These are phyloP conservation scores for Penicillium palitans DNA, from an alignment of 2,329 filamentous ascomycete genomes.

Conservation along the genomic window DNA sequence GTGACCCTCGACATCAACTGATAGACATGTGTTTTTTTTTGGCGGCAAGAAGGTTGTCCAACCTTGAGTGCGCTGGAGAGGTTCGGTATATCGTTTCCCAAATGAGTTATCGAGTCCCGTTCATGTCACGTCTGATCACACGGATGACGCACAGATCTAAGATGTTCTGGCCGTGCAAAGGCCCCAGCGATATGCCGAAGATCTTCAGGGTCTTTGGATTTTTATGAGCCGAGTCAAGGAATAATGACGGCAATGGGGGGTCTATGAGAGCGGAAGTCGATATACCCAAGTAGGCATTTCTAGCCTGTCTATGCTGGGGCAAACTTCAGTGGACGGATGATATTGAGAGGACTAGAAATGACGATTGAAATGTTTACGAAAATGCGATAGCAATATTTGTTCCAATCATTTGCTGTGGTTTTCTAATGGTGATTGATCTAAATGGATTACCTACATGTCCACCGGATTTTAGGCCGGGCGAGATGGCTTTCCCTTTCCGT, in stretches of 20 bases:
- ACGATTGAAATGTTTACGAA: neutral
- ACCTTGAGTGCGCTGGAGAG: slow-evolving; percentile 7
- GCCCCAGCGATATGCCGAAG: neutral
- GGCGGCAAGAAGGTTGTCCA: slow-evolving; percentile 1
- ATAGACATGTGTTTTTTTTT: neutral
- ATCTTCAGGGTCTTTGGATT: neutral
- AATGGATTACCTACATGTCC: too few species aligned
- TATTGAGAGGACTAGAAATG: neutral
- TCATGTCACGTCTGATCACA: neutral
- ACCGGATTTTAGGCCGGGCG: too few species aligned
- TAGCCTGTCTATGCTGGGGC: neutral
- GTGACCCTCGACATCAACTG: neutral
- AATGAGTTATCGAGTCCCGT: slow-evolving; percentile 35
- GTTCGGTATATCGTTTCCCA: slow-evolving; percentile 33
- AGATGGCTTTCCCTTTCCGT: too few species aligned
- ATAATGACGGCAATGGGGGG: too few species aligned
- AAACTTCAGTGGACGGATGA: neutral
- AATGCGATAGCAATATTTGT: neutral
- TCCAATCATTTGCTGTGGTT: neutral
- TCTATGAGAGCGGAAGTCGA: neutral
- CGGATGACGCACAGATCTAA: neutral
- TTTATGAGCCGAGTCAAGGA: too few species aligned
- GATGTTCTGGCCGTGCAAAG: neutral
- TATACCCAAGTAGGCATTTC: slow-evolving; percentile 1
- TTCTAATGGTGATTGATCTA: too few species aligned